These are phyloP conservation scores for Liriodendron chinense DNA, from an alignment of 164 flowering plant genomes.

Conservation along the genomic window DNA sequence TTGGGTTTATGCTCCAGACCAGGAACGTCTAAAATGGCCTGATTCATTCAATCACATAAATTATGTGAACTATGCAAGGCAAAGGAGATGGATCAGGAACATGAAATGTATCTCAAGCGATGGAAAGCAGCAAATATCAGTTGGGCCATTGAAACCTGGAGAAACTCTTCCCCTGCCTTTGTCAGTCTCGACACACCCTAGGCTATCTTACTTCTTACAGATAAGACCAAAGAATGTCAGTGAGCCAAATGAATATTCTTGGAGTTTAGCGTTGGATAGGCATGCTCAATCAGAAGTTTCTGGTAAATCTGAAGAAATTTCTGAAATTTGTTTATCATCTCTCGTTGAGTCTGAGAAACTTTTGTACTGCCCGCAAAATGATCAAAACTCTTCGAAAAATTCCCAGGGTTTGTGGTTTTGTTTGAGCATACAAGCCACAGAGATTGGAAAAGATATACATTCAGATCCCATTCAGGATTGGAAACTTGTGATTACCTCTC, in stretches of 20 bases:
- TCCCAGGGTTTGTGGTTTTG: conserved; percentile 68
- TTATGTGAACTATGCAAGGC: conserved; percentile 61
- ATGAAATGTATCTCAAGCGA: conserved; percentile 35
- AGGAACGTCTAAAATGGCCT: conserved; percentile 65
- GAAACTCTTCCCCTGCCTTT: conserved; percentile 73
- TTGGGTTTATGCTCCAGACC: conserved; percentile 84
- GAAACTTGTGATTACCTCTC: conserved; percentile 67
- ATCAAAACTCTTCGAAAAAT: conserved; percentile 59
- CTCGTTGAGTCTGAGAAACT: conserved; percentile 69
- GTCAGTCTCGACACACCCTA: conserved; percentile 46
- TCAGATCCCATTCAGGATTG: conserved; percentile 90
- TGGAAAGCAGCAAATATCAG: conserved; percentile 35
- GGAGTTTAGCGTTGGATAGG: conserved; percentile 68
- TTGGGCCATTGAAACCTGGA: conserved; percentile 76
- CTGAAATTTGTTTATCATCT: conserved; percentile 62
- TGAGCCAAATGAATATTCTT: conserved; percentile 49
- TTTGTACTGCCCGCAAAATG: conserved; percentile 48
- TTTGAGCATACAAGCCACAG: conserved; percentile 63
- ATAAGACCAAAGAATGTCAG: conserved; percentile 48
- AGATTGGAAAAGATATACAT: conserved; percentile 78
- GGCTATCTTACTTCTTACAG: conserved; percentile 38
- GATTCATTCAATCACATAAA: conserved; percentile 41
- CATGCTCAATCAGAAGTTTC: conserved; percentile 23
- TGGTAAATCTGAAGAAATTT: conserved; percentile 23
- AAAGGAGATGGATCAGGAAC: conserved; percentile 78